Evolutionary conservation across 306 rosid genomes (phyloP), one percentile per base, ranked within the genome.

Genomic region (Dalbergia cochinchinensis): DNA sequence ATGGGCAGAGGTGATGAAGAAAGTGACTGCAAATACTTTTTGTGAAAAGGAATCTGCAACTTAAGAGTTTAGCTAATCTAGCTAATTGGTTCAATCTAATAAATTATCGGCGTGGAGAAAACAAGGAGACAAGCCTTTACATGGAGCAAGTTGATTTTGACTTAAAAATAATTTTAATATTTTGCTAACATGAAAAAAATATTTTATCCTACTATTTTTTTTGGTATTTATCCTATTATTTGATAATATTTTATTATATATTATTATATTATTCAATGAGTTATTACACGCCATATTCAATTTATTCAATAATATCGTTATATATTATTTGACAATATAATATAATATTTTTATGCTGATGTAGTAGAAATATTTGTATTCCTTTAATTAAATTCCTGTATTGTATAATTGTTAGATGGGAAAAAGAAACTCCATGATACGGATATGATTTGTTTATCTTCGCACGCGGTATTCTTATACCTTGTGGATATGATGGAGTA

Each of bases 41-140:
- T 58, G 11, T 8, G 2, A 58, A 11, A 37, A 50, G 34, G 64
- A 11, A 34, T 19, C 63, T 53, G 34, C 20, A 73, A 19, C 9
- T 5, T 41, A 19, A 19, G 55, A 15, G 54, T 57, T 53, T 73
- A 62, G n/a, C 51, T 72, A 55, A 72, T 77, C 67, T 26, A n/a
- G n/a, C n/a, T n/a, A 41, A 20, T 77, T 66, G 66, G 58, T 22
- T 22, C 16, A 67, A 16, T 11, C 11, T 50, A 42, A 14, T 58
- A 26, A 73, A 58, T 42, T 31, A 58, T 14, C 13, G 45, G 14
- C 8, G 15, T 5, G 50, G 22, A 39, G 9, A 18, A 58, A 58
- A 1, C 1, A 58, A 58, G 63, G 34, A 58, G 34, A 58, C 33
- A 19, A 10, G 4, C 63, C 34, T 58, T 58, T 58, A 5, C 19